Base-by-base conservation (phyloP, 116 monocot genomes). In the Zostera marina region DNA sequence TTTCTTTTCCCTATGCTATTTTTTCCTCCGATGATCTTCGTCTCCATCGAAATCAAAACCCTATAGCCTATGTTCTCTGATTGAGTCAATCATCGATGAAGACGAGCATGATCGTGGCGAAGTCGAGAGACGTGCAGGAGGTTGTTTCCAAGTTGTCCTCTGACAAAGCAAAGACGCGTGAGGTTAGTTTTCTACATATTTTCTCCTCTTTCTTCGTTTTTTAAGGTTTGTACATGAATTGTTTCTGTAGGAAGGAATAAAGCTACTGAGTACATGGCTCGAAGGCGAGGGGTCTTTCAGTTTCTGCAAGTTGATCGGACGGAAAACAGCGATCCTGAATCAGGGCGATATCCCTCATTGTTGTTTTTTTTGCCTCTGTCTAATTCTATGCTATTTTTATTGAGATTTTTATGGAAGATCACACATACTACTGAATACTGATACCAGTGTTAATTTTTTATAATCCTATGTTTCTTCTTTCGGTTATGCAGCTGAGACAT, bases 131-230 rank as follows among this genome's bases (percentile, higher is more conserved):
- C 70, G 69, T 83, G 19, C 71, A 66, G 25, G 92, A 83, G 64
- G 59, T 87, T 72, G 61, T 92, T 58, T 63, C 77, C 61, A 87
- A 76, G 76, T 83, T 92, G 44, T 80, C 83, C 25, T 92, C 92
- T 13, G 80, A 78, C 55, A 80, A 74, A 57, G 68, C 77, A 42
- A 87, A 78, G 53, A 9, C 52, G 17, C 87, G 92, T 66, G 92
- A 92, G 16, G 91, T 85, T 44, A 65, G 54, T 11, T 11, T 45
- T 11, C 45, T 11, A 21, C 2, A 1, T 22, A 20, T 21, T n/a
- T 56, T 17, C 15, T 12, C 25, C 17, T 58, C 8, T 17, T 9
- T 21, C 10, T 22, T 12, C 19, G 53, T 23, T 22, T 17, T 11
- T 12, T 54, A 25, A 54, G 54, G 24, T 23, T 54, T 25, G 19